Conservation (phyloP, 2,329 filamentous ascomycete species). For the Epicoccum nigrum region DNA sequence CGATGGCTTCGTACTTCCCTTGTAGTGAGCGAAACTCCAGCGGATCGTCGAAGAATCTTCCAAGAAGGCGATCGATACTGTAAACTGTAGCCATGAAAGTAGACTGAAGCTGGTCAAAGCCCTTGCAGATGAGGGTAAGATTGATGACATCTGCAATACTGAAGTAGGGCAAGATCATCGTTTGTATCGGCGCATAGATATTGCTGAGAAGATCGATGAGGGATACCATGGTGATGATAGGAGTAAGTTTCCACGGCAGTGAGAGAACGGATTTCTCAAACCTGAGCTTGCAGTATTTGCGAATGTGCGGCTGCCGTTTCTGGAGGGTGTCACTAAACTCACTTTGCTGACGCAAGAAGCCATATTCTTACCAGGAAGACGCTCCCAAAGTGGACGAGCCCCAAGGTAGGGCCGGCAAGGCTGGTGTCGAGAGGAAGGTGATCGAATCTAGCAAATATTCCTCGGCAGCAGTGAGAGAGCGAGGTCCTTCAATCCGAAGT, state of each 20-base stretch:
- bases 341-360: no score
- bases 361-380: no score
- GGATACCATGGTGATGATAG: not conserved
- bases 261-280: not conserved
- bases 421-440: no score
- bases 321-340: no score
- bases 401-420: no score
- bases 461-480: no score
- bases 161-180: not conserved
- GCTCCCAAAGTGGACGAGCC: no score
- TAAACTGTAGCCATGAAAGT: conserved; percentile 1
- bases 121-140: not conserved
- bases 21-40: conserved; percentile 1
- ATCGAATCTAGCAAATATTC: no score
- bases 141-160: not conserved
- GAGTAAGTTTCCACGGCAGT: not conserved
- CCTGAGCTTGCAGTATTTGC: no score
- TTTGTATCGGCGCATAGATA: not conserved
- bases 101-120: conserved; percentile 7
- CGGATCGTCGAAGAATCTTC: not conserved
- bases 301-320: no score
- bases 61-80: conserved; percentile 1
- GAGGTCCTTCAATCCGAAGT: no score
- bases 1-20: not conserved
- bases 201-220: conserved; percentile 1